phyloP scores from a whole-genome alignment of 345 rosid species.

The Moricandia arvensis region DNA sequence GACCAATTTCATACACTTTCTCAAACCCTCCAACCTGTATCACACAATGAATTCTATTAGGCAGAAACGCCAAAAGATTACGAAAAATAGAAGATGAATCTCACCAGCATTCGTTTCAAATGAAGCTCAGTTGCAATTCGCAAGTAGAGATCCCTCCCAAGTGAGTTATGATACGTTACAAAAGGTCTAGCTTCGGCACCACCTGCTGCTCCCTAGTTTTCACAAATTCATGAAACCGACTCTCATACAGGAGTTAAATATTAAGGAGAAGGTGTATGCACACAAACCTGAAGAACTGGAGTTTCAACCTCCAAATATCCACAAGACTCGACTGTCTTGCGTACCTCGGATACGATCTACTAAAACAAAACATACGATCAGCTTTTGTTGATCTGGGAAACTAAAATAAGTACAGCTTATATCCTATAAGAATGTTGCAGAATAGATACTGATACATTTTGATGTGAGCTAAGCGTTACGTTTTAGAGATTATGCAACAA shows the following conservation, averaged over 20 bases:
- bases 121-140: constrained; percentile 99
- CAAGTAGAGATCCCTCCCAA: constrained; percentile 83
- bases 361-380: too few species aligned
- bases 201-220: constrained; percentile 95
- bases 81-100: constrained; percentile 6
- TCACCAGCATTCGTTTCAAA: constrained; percentile 92
- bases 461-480: too few species aligned
- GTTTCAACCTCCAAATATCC: constrained; percentile 96
- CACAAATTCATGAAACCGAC: constrained; percentile 46
- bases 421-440: too few species aligned
- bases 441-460: too few species aligned
- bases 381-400: not conserved
- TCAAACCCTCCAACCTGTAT: constrained; percentile 98
- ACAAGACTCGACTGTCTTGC: constrained; percentile 60
- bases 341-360: too few species aligned
- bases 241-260: not conserved
- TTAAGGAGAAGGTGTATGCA: constrained; percentile 23
- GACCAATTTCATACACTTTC: constrained; percentile 93
- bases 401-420: not conserved
- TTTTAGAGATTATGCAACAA: too few species aligned
- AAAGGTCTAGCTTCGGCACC: constrained; percentile 99
- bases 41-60: constrained; percentile 19
- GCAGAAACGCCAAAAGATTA: not conserved
- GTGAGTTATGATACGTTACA: constrained; percentile 89
- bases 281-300: constrained; percentile 90